Conservation (phyloP, 2,329 filamentous ascomycete genomes). For the Ceratocystis smalleyi region DNA sequence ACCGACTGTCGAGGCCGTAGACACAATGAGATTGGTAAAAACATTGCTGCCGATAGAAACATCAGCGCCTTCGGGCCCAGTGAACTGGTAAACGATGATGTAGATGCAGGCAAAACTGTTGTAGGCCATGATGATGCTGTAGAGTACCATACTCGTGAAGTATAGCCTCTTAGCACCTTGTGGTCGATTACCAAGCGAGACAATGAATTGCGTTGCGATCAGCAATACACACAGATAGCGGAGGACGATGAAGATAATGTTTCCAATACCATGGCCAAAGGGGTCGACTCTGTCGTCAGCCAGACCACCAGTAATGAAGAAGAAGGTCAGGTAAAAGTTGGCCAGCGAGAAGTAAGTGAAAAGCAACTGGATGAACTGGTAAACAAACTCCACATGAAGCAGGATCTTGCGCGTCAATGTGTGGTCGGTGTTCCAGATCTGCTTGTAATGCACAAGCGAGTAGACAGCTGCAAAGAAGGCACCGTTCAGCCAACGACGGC, state of each 20-base stretch:
- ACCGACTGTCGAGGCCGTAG: conserved; percentile 73
- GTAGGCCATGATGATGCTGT: conserved; percentile 87
- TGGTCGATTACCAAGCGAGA: conserved; percentile 88
- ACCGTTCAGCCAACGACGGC: conserved; percentile 92
- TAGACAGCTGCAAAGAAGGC: conserved; percentile 98
- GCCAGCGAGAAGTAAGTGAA: conserved; percentile 98
- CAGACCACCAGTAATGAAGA: conserved; percentile 87
- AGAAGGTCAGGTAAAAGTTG: conserved; percentile 98
- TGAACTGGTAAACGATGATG: conserved; percentile 73
- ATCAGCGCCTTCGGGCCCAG: conserved; percentile 30
- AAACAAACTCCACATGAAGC: conserved; percentile 86
- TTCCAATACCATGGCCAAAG: conserved; percentile 74
- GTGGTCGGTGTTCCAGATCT: conserved; percentile 88
- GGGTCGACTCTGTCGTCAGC: conserved; percentile 68
- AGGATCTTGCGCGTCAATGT: conserved; percentile 76
- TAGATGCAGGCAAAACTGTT: conserved; percentile 80
- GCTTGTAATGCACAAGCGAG: conserved; percentile 84
- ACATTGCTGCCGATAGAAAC: conserved; percentile 65
- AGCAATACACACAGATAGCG: conserved; percentile 74
- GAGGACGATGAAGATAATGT: conserved; percentile 71
- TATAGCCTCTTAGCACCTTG: conserved; percentile 91
- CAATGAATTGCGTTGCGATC: conserved; percentile 88
- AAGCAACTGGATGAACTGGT: conserved; percentile 79
- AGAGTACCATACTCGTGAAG: conserved; percentile 73
- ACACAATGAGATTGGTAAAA: conserved; percentile 89